Percentiles rank a stretch among this genome's conserved stretches.
Conservation (phyloP, 257 asterid genomes). For the Solanum paucissectum region DNA sequence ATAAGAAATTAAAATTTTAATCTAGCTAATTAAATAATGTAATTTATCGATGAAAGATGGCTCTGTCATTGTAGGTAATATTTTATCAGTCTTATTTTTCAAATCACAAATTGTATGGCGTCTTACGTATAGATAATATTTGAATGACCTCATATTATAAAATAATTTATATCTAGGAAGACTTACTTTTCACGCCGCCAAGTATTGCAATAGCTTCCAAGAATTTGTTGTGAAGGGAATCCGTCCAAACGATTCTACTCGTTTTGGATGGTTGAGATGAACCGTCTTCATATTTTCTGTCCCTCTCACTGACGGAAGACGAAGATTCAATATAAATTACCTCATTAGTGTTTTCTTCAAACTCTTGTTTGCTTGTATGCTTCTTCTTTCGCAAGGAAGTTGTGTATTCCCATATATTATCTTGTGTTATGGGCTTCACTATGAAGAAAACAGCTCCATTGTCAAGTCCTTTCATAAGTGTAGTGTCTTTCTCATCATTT, state of each 20-base stretch:
- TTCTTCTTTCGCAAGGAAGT: constrained; percentile 4
- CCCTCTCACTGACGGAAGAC: background rate
- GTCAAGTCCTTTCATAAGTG: constrained; percentile 24
- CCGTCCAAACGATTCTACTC: constrained; percentile 39
- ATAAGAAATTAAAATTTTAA: too few species aligned
- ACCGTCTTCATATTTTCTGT: background rate
- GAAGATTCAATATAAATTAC: background rate
- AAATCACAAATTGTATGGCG: background rate
- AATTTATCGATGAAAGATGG: too few species aligned
- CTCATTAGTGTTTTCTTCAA: background rate
- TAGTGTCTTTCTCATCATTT: constrained; percentile 26
- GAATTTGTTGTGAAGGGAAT: constrained; percentile 43
- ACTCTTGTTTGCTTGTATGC: background rate
- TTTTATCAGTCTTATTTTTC: too few species aligned
- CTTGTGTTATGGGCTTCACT: constrained; percentile 28
- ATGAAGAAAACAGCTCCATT: constrained; percentile 30
- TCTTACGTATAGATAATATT: background rate
- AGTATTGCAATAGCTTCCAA: constrained; percentile 41
- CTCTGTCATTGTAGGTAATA: background rate
- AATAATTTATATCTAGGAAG: background rate
- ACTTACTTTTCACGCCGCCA: constrained; percentile 51
- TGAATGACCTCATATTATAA: background rate
- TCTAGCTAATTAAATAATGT: background rate
- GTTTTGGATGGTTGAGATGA: constrained; percentile 3
- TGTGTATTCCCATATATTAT: constrained; percentile 44